Conservation (phyloP, 257 asterid genomes). For the Striga asiatica region DNA sequence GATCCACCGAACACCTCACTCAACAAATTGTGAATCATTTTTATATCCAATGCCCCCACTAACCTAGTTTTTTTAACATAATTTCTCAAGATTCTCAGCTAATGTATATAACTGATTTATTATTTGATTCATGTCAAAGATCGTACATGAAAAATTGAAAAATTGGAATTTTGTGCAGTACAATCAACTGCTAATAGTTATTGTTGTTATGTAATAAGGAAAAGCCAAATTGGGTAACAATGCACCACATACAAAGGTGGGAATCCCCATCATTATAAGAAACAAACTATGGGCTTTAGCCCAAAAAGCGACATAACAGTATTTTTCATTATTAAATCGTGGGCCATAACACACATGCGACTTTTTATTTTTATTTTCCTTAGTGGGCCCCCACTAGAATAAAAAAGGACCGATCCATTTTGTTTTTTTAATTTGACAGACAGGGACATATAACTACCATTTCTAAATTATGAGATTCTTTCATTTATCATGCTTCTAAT, state of each 20-base stretch:
- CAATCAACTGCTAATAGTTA: not conserved
- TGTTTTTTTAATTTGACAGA: not conserved
- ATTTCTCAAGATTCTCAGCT: too few relatives aligned
- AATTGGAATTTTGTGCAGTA: too few relatives aligned
- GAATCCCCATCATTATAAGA: not conserved
- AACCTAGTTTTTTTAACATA: too few relatives aligned
- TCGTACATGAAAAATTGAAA: too few relatives aligned
- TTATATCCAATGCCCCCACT: too few relatives aligned
- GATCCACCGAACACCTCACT: too few relatives aligned
- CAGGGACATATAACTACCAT: not conserved
- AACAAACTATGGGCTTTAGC: conserved; percentile 1
- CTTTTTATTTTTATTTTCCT: not conserved
- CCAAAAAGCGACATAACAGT: conserved; percentile 13
- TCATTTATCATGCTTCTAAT: not conserved
- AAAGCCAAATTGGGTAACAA: not conserved
- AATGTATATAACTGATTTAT: too few relatives aligned
- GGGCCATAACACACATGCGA: conserved; percentile 16
- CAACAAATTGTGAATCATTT: too few relatives aligned
- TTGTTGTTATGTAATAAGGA: not conserved
- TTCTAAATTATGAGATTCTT: not conserved
- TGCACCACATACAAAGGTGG: not conserved
- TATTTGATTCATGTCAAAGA: not conserved
- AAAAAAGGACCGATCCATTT: conserved; percentile 6
- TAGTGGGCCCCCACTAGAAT: conserved; percentile 8
- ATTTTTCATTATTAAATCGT: not conserved